Evolutionary conservation across 2,329 filamentous ascomycete species (phyloP), one percentile per base, ranked within the genome.

Genomic region (Salinomyces thailandicus): DNA sequence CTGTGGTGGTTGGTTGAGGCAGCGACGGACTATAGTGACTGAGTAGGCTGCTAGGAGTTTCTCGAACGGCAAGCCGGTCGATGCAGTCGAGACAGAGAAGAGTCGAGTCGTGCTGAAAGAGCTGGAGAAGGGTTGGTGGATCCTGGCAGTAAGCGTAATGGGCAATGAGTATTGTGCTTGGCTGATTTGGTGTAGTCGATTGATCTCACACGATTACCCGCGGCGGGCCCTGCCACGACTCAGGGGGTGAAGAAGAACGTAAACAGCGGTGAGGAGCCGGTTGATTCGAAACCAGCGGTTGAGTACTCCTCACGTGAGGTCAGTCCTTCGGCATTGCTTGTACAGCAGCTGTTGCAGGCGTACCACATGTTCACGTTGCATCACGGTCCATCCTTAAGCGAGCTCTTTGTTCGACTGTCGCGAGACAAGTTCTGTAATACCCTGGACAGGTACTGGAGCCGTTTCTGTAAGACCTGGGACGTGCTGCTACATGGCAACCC

Each of bases 271-370:
- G 40, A 40, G 15, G 18, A 18, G 2, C 51, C 50, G 29, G 32
- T 41, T 5, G 39, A 45, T 15, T 18, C 44, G 5, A 48, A 48
- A 18, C 61, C 66, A 22, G 61, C 63, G 26, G 68, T 77, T 40
- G 85, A 95, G 59, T 94, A 91, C 63, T 95, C 89, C 1, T 80
- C 84, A 3, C 77, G 86, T 42, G 91, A 98, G 61, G 77, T 98
- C 51, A 87, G 87, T 49, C 85, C 89, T 3, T 73, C 85, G 1
- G 69, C 73, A 8, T 68, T 96, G 11, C 68, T 96, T 3, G 67
- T 87, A 27, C 74, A 82, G 44, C 87, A 98, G 57, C 69, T 98
- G 15, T 62, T 84, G 8, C 81, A 82, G 50, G 87, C 89, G 1
- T 82, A 98, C 57, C 73, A 75, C 27, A 73, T 81, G 40, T 98